Base-by-base conservation (phyloP, 345 rosid species). In the Hypericum androsaemum region DNA sequence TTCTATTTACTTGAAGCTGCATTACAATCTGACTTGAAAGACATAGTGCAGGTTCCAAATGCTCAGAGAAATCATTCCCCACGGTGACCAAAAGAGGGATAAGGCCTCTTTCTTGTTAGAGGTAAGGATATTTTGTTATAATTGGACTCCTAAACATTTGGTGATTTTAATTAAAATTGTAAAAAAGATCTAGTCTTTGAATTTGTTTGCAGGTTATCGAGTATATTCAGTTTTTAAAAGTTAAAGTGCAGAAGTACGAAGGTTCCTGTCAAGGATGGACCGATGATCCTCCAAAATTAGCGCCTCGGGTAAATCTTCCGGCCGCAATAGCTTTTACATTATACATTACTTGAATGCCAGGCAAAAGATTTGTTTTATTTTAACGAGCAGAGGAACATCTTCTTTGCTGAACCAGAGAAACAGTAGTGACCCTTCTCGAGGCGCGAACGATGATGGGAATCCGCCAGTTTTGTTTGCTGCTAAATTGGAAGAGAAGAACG, bases 101-200 rank as follows among this genome's bases (percentile, higher is more conserved):
- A 90, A 84, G 76, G 98, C 98, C 7, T 90, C 98, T 6, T 87
- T 94, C 68, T 78, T 94, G 11, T 70, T 86, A 53, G 99, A 94
- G 99, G 99, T 88, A 52, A 44, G 37, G 7, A 54, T 16, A 47
- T 14, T 48, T 43, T n/a, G 38, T 45, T 41, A 13, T 37, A 22
- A 15, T 32, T 36, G n/a, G 46, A 17, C 14, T 17, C 8, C 48
- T 46, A 5, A 3, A 9, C 15, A 16, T 44, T 44, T 16, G 12
- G n/a, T 16, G 2, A 6, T 44, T 43, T 11, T 9, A 47, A 53
- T 52, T 17, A 28, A 12, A 36, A 57, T 46, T 12, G 36, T 13
- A 12, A 50, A 12, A 50, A 63, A 52, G 50, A 63, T 54, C 62
- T 39, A 38, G 9, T 38, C 1, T 16, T 32, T 45, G n/a, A 7